Conservation (phyloP, 2,329 filamentous ascomycete species). For the Sordariomycetes sp. region DNA sequence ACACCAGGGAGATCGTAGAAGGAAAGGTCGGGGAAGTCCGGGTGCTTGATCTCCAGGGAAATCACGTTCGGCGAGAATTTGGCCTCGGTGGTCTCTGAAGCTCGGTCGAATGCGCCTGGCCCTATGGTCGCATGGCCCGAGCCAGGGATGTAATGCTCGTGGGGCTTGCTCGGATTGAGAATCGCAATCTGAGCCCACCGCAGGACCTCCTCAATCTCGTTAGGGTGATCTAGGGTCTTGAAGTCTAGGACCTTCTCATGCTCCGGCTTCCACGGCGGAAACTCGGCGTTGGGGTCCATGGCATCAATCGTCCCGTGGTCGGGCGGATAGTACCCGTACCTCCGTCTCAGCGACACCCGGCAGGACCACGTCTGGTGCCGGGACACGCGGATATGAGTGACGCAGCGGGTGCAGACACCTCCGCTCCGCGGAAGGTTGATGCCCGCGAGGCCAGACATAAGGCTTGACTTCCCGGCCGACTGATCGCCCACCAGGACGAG, state of each 20-base stretch:
- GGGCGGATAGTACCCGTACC: conserved; percentile 43
- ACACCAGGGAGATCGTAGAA: conserved; percentile 82
- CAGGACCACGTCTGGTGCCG: conserved; percentile 51
- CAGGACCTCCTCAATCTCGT: conserved; percentile 53
- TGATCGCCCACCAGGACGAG: conserved; percentile 79
- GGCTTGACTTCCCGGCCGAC: conserved; percentile 65
- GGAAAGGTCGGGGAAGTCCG: conserved; percentile 56
- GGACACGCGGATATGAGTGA: conserved; percentile 64
- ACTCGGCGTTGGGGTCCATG: conserved; percentile 31
- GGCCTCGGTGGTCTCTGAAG: conserved; percentile 33
- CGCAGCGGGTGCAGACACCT: conserved; percentile 69
- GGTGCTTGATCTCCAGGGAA: conserved; percentile 60
- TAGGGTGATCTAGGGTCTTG: conserved; percentile 45
- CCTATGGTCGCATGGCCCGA: conserved; percentile 15
- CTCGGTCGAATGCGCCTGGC: conserved; percentile 11
- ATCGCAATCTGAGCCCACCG: conserved; percentile 66
- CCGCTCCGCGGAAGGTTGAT: conserved; percentile 59
- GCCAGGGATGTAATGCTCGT: conserved; percentile 39
- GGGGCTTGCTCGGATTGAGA: conserved; percentile 49
- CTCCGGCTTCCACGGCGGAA: conserved; percentile 52
- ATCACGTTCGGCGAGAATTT: conserved; percentile 78
- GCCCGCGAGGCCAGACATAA: conserved; percentile 51
- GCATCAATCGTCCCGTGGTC: conserved; percentile 23
- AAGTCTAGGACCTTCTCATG: conserved; percentile 40
- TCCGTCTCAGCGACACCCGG: conserved; percentile 48